These are phyloP conservation scores for Xylariaceae sp. DNA, from an alignment of 2,329 filamentous ascomycete genomes.

Conservation along the genomic window DNA sequence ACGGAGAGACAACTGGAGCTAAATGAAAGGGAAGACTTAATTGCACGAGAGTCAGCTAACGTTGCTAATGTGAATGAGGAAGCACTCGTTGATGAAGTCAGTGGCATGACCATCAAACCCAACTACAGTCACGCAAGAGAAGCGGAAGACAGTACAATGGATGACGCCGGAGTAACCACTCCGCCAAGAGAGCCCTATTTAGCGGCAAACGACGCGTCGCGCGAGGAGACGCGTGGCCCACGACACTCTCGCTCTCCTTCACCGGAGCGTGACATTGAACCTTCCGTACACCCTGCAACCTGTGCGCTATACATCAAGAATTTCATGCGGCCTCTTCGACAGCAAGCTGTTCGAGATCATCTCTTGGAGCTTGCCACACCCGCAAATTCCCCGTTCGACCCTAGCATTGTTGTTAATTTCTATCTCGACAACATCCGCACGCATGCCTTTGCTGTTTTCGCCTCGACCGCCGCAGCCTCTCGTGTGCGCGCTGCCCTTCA, in stretches of 20 bases:
- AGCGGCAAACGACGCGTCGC: constrained; percentile 15
- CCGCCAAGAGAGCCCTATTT: constrained; percentile 14
- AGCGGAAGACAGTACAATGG: constrained; percentile 16
- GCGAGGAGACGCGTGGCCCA: constrained; percentile 20
- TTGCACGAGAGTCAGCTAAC: constrained; percentile 4
- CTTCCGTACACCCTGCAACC: constrained; percentile 66
- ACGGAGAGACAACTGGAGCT: constrained; percentile 1
- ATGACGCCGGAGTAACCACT: constrained; percentile 13
- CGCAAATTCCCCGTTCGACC: constrained; percentile 43
- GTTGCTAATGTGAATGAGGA: constrained; percentile 1
- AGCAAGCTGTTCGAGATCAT: constrained; percentile 60
- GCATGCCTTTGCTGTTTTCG: constrained; percentile 77
- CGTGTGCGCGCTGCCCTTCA: constrained; percentile 73
- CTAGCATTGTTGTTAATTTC: constrained; percentile 58
- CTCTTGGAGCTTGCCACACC: constrained; percentile 63
- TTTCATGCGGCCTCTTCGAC: constrained; percentile 79
- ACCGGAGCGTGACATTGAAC: constrained; percentile 37
- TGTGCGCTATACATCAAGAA: constrained; percentile 81
- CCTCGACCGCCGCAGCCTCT: constrained; percentile 62
- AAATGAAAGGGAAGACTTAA: constrained; percentile 3
- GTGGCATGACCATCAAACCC: not conserved
- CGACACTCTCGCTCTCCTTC: constrained; percentile 17
- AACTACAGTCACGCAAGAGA: constrained; percentile 3
- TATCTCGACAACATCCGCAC: constrained; percentile 82
- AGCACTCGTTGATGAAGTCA: not conserved